Conservation (phyloP, 345 rosid genomes). For the Clausena lansium region DNA sequence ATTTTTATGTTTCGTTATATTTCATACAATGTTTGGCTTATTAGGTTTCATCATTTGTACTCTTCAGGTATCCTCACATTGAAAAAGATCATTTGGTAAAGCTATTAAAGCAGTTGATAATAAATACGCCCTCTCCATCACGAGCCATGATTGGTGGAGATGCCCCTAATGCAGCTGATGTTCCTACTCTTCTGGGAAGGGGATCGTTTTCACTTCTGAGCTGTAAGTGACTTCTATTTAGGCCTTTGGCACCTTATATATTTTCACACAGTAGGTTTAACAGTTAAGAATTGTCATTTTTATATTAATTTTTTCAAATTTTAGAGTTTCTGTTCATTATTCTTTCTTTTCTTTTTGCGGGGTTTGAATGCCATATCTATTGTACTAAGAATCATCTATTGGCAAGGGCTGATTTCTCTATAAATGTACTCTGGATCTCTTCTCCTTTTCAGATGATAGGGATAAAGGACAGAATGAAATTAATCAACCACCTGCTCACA, state of each 20-base stretch:
- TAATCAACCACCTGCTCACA: constrained; percentile 53
- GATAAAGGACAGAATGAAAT: constrained; percentile 34
- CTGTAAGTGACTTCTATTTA: constrained; percentile 52
- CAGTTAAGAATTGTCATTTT: not conserved
- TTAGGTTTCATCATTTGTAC: constrained; percentile 27
- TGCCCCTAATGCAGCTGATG: constrained; percentile 73
- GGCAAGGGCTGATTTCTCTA: not conserved
- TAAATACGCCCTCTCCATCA: constrained; percentile 52
- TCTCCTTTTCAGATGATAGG: constrained; percentile 47
- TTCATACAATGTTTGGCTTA: constrained; percentile 3
- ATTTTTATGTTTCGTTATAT: not conserved
- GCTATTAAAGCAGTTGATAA: constrained; percentile 87
- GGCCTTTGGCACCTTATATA: constrained; percentile 4
- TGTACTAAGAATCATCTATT: not conserved
- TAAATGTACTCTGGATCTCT: constrained; percentile 3
- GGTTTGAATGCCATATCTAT: not conserved
- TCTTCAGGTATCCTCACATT: constrained; percentile 80
- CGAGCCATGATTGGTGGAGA: constrained; percentile 45
- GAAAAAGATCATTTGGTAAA: constrained; percentile 87
- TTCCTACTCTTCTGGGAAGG: constrained; percentile 85
- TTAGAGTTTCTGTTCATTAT: not conserved
- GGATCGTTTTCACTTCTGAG: constrained; percentile 90
- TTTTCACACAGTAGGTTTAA: constrained; percentile 1
- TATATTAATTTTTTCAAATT: not conserved
- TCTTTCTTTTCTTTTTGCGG: not conserved